phyloP scores from a whole-genome alignment of 1,139 yeast species.

The Candida frijolesensis region DNA sequence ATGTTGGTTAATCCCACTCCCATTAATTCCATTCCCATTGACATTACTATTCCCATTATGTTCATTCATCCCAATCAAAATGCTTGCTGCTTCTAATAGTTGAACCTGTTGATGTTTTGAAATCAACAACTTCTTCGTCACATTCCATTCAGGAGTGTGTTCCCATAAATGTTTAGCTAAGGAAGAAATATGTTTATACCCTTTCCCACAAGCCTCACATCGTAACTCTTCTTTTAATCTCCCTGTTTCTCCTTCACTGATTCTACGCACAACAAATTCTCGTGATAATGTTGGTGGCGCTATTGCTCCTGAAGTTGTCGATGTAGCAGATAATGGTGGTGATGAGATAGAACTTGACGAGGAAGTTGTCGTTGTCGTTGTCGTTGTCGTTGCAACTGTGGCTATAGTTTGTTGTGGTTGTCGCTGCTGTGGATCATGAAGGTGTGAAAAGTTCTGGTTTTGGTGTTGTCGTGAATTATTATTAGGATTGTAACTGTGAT shows the following conservation, averaged over 20 bases:
- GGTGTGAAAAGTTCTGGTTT: conserved; percentile 14
- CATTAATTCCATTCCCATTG: background rate
- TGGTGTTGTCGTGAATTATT: background rate
- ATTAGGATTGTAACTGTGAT: conserved; percentile 2
- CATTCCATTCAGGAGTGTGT: conserved; percentile 92
- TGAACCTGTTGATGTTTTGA: conserved; percentile 94
- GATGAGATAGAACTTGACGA: conserved; percentile 5
- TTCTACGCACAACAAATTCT: conserved; percentile 78
- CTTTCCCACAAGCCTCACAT: conserved; percentile 90
- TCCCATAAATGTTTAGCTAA: conserved; percentile 75
- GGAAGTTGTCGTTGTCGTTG: conserved; percentile 7
- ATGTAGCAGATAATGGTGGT: conserved; percentile 28
- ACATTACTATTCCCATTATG: background rate
- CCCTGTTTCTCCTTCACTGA: conserved; percentile 85
- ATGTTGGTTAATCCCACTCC: background rate
- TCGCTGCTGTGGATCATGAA: conserved; percentile 7
- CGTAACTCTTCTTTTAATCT: conserved; percentile 78
- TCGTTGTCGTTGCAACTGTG: conserved; percentile 4
- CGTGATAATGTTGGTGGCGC: conserved; percentile 57
- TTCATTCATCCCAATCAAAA: conserved; percentile 80
- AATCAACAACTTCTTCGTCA: conserved; percentile 74
- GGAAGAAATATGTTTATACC: conserved; percentile 83
- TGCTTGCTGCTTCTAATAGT: conserved; percentile 83
- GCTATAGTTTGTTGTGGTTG: background rate
- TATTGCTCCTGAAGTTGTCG: conserved; percentile 12